phyloP scores from a whole-genome alignment of 805 yeast genomes.

The Naumovozyma castellii region DNA sequence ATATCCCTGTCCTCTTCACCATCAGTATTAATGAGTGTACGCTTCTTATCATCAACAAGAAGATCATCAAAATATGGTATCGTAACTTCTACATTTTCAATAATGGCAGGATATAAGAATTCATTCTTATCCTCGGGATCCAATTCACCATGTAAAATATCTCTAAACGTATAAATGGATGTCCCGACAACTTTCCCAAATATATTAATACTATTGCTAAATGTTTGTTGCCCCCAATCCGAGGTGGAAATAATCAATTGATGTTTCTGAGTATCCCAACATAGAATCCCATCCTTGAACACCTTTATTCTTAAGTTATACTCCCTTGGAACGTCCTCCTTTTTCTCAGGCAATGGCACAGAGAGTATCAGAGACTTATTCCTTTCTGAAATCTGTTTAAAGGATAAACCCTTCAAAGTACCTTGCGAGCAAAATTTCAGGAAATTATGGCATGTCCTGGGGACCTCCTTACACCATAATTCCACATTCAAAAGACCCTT shows the following conservation, averaged over 20 bases:
- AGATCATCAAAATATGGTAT: constrained; percentile 43
- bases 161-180: constrained; percentile 42
- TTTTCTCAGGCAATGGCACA: background rate
- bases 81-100: constrained; percentile 35
- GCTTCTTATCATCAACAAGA: constrained; percentile 1
- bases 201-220: constrained; percentile 36
- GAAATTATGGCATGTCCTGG: constrained; percentile 39
- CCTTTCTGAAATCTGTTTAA: constrained; percentile 14
- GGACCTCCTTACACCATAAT: constrained; percentile 62
- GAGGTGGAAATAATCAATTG: constrained; percentile 40
- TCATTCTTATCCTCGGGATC: constrained; percentile 31
- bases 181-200: constrained; percentile 54
- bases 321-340: constrained; percentile 29
- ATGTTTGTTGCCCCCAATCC: constrained; percentile 34
- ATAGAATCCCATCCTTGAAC: constrained; percentile 46
- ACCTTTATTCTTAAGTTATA: constrained; percentile 43
- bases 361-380: background rate
- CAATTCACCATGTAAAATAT: constrained; percentile 41
- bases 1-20: constrained; percentile 3
- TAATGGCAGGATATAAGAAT: constrained; percentile 45
- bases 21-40: too few species aligned
- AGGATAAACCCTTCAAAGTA: constrained; percentile 33
- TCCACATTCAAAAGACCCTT: constrained; percentile 54
- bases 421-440: constrained; percentile 40
- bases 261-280: constrained; percentile 34